Evolutionary conservation across 192 early-diverging fungal genomes (phyloP).

Genomic region (Coemansia sp.): DNA sequence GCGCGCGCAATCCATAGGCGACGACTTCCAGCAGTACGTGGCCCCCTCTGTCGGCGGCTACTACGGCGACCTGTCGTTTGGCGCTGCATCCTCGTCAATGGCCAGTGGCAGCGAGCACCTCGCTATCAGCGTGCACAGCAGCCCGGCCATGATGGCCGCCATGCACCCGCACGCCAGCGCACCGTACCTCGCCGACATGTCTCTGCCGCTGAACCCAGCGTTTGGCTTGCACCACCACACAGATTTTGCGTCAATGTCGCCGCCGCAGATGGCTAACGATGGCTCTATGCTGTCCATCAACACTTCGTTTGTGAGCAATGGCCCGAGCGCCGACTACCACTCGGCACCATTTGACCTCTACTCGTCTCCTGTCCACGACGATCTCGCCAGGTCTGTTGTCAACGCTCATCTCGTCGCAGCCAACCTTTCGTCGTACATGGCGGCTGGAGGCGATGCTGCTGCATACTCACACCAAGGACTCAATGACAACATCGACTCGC

Average conservation of each 20-base stretch:
- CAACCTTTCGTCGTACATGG: slow-evolving; percentile 33
- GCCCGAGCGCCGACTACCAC: not conserved
- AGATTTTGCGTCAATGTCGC: slow-evolving; percentile 10
- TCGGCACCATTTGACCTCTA: slow-evolving; percentile 29
- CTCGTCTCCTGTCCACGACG: slow-evolving; percentile 27
- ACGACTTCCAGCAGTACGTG: slow-evolving; percentile 2
- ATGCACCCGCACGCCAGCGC: slow-evolving; percentile 11
- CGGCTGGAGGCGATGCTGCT: not conserved
- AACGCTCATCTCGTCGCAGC: slow-evolving; percentile 32
- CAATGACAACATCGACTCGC: slow-evolving; percentile 4
- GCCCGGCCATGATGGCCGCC: slow-evolving; percentile 5
- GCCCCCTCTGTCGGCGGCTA: slow-evolving; percentile 4
- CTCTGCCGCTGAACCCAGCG: slow-evolving; percentile 25
- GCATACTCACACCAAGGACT: slow-evolving; percentile 3
- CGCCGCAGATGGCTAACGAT: not conserved
- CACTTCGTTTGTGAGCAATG: slow-evolving; percentile 13
- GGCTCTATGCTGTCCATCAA: slow-evolving; percentile 7
- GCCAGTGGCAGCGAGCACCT: not conserved
- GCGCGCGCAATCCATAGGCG: slow-evolving; percentile 12
- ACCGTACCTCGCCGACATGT: slow-evolving; percentile 33
- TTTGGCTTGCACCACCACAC: slow-evolving; percentile 17
- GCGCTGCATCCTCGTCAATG: not conserved
- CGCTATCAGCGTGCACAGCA: not conserved
- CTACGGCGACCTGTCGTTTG: slow-evolving; percentile 24
- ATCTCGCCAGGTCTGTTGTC: slow-evolving; percentile 28